Evolutionary conservation across 2,329 filamentous ascomycete genomes (phyloP).

Genomic region (Cadophora sp.): DNA sequence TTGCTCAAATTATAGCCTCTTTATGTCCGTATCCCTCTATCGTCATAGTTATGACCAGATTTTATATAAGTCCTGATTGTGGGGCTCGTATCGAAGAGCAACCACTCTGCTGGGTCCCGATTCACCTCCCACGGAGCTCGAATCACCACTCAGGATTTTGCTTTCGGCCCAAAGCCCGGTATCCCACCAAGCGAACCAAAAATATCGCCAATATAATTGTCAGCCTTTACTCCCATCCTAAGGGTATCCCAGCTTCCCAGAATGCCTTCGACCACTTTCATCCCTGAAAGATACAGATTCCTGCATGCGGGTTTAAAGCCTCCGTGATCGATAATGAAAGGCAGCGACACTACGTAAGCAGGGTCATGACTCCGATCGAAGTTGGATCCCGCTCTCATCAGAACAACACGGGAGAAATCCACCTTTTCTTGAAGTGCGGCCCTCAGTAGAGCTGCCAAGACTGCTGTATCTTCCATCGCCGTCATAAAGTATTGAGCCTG

Average conservation of each 20-base stretch:
- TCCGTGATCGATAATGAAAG: conserved; percentile 61
- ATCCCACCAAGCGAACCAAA: conserved; percentile 8
- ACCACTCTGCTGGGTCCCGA: background rate
- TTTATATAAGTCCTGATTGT: background rate
- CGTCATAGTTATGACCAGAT: too few species aligned
- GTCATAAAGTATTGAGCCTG: conserved; percentile 71
- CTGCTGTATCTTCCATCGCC: conserved; percentile 75
- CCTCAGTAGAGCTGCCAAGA: conserved; percentile 67
- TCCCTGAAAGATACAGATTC: conserved; percentile 70
- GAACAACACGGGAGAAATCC: conserved; percentile 69
- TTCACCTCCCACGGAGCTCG: too few species aligned
- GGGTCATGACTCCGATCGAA: conserved; percentile 60
- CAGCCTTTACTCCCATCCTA: background rate
- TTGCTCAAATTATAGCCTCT: too few species aligned
- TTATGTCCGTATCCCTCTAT: too few species aligned
- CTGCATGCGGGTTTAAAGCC: conserved; percentile 65
- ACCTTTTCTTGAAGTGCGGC: conserved; percentile 60
- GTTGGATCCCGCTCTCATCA: conserved; percentile 71
- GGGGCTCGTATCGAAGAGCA: background rate
- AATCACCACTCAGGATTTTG: background rate
- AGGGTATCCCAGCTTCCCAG: conserved; percentile 41
- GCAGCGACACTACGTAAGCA: background rate
- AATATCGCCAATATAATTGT: conserved; percentile 9
- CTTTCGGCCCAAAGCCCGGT: background rate
- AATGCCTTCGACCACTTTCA: conserved; percentile 67